Conservation (phyloP, 2,329 filamentous ascomycete genomes). For the Byssothecium circinans region DNA sequence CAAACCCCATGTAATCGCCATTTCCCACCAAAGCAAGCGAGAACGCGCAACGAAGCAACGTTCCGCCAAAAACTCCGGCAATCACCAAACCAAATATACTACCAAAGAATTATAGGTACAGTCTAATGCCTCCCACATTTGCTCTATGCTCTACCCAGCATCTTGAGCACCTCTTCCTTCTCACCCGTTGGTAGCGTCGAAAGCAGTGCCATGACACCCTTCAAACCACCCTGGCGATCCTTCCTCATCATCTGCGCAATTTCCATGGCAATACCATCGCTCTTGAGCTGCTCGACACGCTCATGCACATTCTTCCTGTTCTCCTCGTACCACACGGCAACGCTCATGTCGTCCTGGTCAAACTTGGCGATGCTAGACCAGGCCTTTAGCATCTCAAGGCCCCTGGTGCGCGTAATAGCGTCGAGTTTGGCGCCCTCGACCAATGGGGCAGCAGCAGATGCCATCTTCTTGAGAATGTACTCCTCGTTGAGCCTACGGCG, state of each 20-base stretch:
- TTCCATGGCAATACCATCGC: constrained; percentile 69
- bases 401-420: constrained; percentile 59
- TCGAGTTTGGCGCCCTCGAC: constrained; percentile 42
- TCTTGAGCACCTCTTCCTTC: constrained; percentile 77
- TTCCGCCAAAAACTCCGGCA: neutral
- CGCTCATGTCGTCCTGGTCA: constrained; percentile 75
- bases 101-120: constrained; percentile 9
- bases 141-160: constrained; percentile 46
- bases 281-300: constrained; percentile 83
- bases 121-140: neutral
- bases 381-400: constrained; percentile 75
- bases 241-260: constrained; percentile 68
- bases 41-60: neutral
- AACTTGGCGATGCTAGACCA: constrained; percentile 82
- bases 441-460: constrained; percentile 47
- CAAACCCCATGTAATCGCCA: too few relatives aligned
- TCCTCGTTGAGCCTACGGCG: constrained; percentile 96
- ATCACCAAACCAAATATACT: neutral
- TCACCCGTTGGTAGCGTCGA: constrained; percentile 85
- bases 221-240: constrained; percentile 71
- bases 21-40: too few relatives aligned
- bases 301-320: constrained; percentile 80
- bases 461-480: constrained; percentile 91
- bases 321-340: constrained; percentile 94
- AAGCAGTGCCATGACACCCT: constrained; percentile 83